phyloP scores from a whole-genome alignment of 768 basidiomycete genomes.

The Xerocomellus amylosporus region DNA sequence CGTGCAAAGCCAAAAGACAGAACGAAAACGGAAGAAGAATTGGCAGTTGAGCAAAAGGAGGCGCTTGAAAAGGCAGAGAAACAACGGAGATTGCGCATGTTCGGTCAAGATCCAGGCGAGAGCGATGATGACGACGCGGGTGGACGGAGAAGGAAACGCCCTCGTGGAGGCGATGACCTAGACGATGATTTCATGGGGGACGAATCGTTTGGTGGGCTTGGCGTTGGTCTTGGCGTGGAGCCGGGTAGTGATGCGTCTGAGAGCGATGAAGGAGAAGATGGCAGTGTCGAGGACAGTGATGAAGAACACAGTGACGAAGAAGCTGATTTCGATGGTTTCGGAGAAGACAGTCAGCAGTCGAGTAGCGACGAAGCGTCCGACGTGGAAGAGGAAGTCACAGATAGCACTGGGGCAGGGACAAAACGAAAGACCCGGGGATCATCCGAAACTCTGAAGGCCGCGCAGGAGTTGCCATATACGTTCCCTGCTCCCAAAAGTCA shows the following conservation, averaged over 20 bases:
- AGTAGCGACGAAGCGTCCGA: constrained; percentile 38
- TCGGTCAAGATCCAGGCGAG: constrained; percentile 70
- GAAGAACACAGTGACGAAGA: constrained; percentile 29
- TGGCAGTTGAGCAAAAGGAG: constrained; percentile 85
- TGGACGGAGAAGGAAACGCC: constrained; percentile 46
- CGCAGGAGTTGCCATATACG: constrained; percentile 81
- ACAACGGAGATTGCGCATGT: constrained; percentile 75
- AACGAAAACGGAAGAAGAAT: constrained; percentile 94
- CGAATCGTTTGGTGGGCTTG: constrained; percentile 35
- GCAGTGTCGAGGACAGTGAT: constrained; percentile 34
- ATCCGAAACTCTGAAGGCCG: constrained; percentile 28
- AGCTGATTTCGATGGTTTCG: constrained; percentile 32
- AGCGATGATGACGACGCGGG: constrained; percentile 54
- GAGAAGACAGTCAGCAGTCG: constrained; percentile 32
- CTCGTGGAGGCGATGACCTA: constrained; percentile 79
- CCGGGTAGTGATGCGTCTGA: constrained; percentile 40
- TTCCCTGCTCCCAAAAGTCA: constrained; percentile 87
- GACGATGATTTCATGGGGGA: constrained; percentile 78
- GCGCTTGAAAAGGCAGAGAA: constrained; percentile 83
- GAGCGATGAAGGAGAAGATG: constrained; percentile 30
- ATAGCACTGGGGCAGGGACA: constrained; percentile 40
- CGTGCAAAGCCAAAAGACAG: constrained; percentile 92
- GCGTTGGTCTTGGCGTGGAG: constrained; percentile 37
- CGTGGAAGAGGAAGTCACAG: constrained; percentile 32
- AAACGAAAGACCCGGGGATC: constrained; percentile 34